Conservation (phyloP, 176 grass and related monocot genomes). For the Triticum monococcum region DNA sequence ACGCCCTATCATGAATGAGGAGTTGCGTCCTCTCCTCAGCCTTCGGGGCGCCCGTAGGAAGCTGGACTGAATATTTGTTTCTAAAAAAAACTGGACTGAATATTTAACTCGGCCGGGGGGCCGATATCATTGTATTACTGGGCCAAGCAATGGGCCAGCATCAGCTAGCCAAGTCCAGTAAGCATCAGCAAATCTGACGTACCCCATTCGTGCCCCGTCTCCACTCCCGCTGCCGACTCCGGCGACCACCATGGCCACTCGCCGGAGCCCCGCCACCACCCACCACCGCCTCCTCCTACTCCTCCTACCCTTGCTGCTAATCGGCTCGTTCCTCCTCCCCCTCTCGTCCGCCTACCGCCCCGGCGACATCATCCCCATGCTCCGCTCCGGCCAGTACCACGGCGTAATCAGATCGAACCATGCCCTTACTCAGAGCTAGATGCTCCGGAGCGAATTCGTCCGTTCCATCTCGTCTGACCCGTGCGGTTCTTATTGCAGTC, state of each 20-base stretch:
- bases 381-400: slow-evolving; percentile 90
- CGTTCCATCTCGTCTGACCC: slow-evolving; percentile 31
- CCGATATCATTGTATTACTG: not conserved
- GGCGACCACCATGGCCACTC: slow-evolving; percentile 55
- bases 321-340: slow-evolving; percentile 22
- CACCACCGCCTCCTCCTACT: not conserved
- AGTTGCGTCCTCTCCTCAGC: too few relatives aligned
- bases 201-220: not conserved
- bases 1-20: too few relatives aligned
- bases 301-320: slow-evolving; percentile 17
- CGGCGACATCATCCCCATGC: slow-evolving; percentile 87
- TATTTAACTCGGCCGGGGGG: not conserved
- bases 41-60: too few relatives aligned
- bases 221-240: slow-evolving; percentile 21
- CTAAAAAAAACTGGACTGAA: too few relatives aligned
- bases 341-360: slow-evolving; percentile 61
- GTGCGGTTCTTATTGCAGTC: slow-evolving; percentile 47
- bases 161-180: slow-evolving; percentile 10
- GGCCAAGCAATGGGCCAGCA: not conserved
- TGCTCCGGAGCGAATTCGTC: too few relatives aligned
- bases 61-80: too few relatives aligned
- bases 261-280: slow-evolving; percentile 4
- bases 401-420: slow-evolving; percentile 42
- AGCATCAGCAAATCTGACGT: slow-evolving; percentile 24
- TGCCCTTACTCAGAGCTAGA: not conserved